Conservation (phyloP, 2,329 filamentous ascomycete species). For the Chalara sp. region DNA sequence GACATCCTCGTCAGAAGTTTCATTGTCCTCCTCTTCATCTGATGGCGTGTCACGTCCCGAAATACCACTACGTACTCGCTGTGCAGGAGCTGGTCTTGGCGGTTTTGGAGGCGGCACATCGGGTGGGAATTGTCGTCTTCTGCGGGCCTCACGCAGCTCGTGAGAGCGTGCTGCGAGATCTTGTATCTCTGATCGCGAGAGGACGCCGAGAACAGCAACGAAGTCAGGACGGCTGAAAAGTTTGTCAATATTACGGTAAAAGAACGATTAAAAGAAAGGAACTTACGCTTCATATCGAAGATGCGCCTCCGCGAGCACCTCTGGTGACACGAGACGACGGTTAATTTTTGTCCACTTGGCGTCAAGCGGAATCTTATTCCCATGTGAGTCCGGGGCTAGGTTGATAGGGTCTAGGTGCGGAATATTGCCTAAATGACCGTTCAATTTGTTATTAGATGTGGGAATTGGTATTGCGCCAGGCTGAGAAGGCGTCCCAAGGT, state of each 20-base stretch:
- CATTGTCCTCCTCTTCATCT: not conserved
- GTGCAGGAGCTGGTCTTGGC: slow-evolving; percentile 3
- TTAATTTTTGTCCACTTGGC: slow-evolving; percentile 55
- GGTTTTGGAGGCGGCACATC: slow-evolving; percentile 7
- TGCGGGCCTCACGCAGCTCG: slow-evolving; percentile 29
- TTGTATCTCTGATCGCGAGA: slow-evolving; percentile 44
- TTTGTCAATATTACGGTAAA: slow-evolving; percentile 1
- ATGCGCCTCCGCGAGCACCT: slow-evolving; percentile 47
- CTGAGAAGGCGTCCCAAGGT: slow-evolving; percentile 8
- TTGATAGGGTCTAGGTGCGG: slow-evolving; percentile 8
- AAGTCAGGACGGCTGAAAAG: slow-evolving; percentile 41
- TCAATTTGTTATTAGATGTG: not conserved
- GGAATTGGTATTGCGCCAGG: slow-evolving; percentile 15
- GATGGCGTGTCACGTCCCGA: slow-evolving; percentile 10
- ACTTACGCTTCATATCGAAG: slow-evolving; percentile 49
- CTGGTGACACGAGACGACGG: slow-evolving; percentile 48
- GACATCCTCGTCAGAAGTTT: not conserved
- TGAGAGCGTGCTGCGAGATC: slow-evolving; percentile 38
- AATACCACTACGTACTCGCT: not conserved
- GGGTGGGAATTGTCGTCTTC: slow-evolving; percentile 5
- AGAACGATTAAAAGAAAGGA: not conserved
- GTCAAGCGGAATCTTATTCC: slow-evolving; percentile 48
- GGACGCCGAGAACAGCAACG: slow-evolving; percentile 51
- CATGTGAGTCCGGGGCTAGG: slow-evolving; percentile 50
- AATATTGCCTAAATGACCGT: slow-evolving; percentile 5